These are phyloP conservation scores for Sanghuangporus weigelae DNA, from an alignment of 1,284 basidiomycete genomes.

Conservation along the genomic window DNA sequence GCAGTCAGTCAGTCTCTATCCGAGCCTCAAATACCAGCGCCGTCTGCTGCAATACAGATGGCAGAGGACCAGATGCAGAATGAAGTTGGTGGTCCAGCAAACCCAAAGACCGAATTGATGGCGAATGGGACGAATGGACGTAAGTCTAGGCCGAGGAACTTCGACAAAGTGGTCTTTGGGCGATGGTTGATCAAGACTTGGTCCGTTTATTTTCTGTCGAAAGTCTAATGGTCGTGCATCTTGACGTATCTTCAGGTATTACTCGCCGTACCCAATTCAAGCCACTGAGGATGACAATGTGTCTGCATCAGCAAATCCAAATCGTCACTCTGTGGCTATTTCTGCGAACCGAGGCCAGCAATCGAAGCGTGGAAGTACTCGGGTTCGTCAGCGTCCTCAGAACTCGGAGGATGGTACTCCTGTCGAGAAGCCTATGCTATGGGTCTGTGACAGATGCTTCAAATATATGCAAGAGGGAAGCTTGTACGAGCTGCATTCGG, in stretches of 20 bases:
- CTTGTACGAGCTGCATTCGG: constrained; percentile 71
- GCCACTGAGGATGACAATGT: constrained; percentile 22
- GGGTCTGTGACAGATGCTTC: constrained; percentile 93
- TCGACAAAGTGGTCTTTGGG: constrained; percentile 72
- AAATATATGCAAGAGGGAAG: constrained; percentile 86
- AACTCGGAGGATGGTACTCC: neutral
- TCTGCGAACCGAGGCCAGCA: neutral
- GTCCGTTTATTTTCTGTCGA: constrained; percentile 35
- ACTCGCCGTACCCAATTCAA: constrained; percentile 35
- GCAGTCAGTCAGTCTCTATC: neutral
- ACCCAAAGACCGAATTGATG: constrained; percentile 35
- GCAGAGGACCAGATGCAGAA: constrained; percentile 1
- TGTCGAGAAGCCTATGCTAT: constrained; percentile 53
- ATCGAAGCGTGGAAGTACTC: neutral
- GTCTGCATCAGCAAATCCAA: neutral
- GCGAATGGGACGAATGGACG: constrained; percentile 70
- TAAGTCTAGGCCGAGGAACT: constrained; percentile 67
- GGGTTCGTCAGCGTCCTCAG: neutral
- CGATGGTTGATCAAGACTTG: constrained; percentile 76
- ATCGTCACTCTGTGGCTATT: neutral
- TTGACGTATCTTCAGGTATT: constrained; percentile 29
- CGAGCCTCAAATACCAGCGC: constrained; percentile 1
- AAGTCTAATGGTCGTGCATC: neutral
- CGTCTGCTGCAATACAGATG: neutral
- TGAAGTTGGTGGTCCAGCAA: constrained; percentile 18